Percentiles rank a stretch among this genome's conserved stretches.
Evolutionary conservation across 257 asterid species (phyloP).

Genomic region (Lantana camara): DNA sequence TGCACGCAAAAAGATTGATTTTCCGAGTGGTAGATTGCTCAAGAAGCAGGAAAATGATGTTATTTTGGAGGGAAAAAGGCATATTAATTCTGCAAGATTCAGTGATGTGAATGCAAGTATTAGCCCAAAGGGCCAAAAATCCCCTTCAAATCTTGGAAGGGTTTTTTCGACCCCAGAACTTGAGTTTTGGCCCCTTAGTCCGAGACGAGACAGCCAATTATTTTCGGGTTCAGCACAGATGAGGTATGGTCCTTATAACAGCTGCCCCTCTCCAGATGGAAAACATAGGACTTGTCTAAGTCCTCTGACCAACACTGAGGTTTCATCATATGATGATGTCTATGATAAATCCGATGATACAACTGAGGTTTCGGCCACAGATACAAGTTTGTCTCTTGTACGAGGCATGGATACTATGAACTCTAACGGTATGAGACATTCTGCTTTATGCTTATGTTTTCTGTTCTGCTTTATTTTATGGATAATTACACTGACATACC

Average conservation of each 20-base stretch:
- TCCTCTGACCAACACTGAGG: conserved; percentile 17
- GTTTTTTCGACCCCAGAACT: conserved; percentile 47
- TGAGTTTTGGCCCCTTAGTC: conserved; percentile 35
- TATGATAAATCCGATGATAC: conserved; percentile 10
- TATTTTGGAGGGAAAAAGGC: conserved; percentile 52
- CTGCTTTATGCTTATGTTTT: neutral
- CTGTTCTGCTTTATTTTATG: neutral
- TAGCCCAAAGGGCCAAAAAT: conserved; percentile 18
- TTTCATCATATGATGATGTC: conserved; percentile 7
- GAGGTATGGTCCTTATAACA: conserved; percentile 34
- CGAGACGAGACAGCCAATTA: conserved; percentile 34
- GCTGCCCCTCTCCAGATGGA: conserved; percentile 2
- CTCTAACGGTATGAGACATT: conserved; percentile 35
- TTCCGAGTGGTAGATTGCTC: conserved; percentile 26
- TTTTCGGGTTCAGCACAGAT: conserved; percentile 34
- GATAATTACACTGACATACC: no score
- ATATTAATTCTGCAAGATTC: conserved; percentile 52
- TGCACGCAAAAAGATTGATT: conserved; percentile 40
- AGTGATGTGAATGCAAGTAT: conserved; percentile 24
- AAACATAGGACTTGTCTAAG: neutral
- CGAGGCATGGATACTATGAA: neutral
- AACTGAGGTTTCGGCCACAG: neutral
- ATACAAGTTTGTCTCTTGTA: neutral
- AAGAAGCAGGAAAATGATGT: conserved; percentile 40
- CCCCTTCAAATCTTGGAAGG: conserved; percentile 37